A percentile compares a stretch with the other conserved stretches of the same genome.
phyloP scores from a whole-genome alignment of 306 rosid species.

The Cucumis cinereus region DNA sequence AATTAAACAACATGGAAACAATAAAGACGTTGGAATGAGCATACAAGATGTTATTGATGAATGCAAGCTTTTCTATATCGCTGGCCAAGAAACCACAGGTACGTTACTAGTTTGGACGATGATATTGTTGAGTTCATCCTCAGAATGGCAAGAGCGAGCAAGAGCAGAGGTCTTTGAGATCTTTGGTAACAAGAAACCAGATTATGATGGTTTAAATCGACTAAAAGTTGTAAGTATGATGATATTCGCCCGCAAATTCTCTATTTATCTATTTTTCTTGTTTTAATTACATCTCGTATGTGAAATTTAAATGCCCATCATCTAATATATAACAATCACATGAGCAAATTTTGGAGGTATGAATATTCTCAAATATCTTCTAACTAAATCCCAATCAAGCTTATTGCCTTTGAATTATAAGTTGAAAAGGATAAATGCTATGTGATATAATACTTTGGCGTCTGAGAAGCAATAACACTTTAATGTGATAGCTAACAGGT shows the following conservation, averaged over 20 bases:
- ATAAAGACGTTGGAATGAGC: conserved; percentile 27
- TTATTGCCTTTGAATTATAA: not conserved
- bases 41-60: conserved; percentile 31
- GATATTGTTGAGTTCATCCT: conserved; percentile 21
- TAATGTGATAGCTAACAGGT: no score
- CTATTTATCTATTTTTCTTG: not conserved
- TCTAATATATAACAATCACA: not conserved
- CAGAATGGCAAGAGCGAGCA: conserved; percentile 41
- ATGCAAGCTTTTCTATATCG: conserved; percentile 17
- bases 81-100: conserved; percentile 49
- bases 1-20: conserved; percentile 8
- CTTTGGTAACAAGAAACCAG: conserved; percentile 28
- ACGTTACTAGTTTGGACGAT: conserved; percentile 40
- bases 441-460: not conserved
- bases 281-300: not conserved
- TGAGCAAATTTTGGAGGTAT: not conserved
- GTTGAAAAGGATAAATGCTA: not conserved
- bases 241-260: not conserved
- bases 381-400: not conserved
- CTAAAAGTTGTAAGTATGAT: conserved; percentile 44
- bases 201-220: conserved; percentile 28
- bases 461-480: no score
- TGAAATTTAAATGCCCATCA: not conserved
- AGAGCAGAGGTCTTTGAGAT: conserved; percentile 36
- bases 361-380: not conserved